These are phyloP conservation scores for Gracilaria gracilis DNA, from an alignment of 23 red algal genomes.

Conservation along the genomic window DNA sequence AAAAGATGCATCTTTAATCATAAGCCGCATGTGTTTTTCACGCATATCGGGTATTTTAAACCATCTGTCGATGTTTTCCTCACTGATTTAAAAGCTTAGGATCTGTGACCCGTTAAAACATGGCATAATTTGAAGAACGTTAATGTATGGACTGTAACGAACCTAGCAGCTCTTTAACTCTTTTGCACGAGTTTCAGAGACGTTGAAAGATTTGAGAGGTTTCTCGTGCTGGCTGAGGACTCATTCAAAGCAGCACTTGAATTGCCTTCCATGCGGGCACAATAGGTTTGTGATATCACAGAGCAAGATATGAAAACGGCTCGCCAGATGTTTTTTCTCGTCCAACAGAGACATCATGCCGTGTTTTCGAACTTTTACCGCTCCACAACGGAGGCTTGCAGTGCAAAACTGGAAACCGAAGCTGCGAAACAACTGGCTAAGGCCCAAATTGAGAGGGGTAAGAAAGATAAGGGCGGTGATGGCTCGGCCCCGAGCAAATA, in stretches of 20 bases:
- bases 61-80: no score
- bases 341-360: slow-evolving; percentile 7
- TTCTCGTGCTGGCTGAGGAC: neutral
- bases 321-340: slow-evolving; percentile 16
- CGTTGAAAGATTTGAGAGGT: neutral
- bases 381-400: neutral
- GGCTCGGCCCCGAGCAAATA: neutral
- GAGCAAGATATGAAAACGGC: neutral
- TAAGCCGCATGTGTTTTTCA: no score
- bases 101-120: no score
- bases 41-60: no score
- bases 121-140: slow-evolving; percentile 19
- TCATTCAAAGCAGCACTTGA: neutral
- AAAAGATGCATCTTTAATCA: no score
- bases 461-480: neutral
- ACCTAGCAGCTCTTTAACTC: neutral
- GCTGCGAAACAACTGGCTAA: slow-evolving; percentile 17
- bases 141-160: slow-evolving; percentile 30
- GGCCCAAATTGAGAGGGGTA: neutral
- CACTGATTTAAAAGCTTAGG: no score
- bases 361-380: slow-evolving; percentile 17
- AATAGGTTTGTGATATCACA: slow-evolving; percentile 28
- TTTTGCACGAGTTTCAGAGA: neutral
- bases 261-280: neutral
- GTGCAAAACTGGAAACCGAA: neutral